phyloP scores from a whole-genome alignment of 257 asterid genomes.

The Capsicum chinense region DNA sequence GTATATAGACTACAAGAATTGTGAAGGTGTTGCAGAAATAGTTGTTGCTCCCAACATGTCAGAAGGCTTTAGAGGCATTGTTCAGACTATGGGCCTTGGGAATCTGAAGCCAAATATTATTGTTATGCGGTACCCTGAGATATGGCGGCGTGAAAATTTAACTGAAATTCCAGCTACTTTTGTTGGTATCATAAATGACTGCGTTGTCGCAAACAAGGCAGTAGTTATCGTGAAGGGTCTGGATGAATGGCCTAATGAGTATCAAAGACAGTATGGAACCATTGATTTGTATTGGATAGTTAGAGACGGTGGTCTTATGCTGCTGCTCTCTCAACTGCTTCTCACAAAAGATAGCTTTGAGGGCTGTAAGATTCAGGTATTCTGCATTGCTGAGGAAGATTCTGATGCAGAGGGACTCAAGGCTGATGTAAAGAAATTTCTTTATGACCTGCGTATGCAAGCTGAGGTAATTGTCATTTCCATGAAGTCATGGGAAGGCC shows the following conservation, averaged over 20 bases:
- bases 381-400: slow-evolving; percentile 97
- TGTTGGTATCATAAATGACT: slow-evolving; percentile 91
- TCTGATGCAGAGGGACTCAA: slow-evolving; percentile 92
- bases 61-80: slow-evolving; percentile 93
- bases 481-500: slow-evolving; percentile 93
- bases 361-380: slow-evolving; percentile 96
- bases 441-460: slow-evolving; percentile 95
- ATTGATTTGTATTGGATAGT: slow-evolving; percentile 99
- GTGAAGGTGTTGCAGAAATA: slow-evolving; percentile 99
- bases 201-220: slow-evolving; percentile 97
- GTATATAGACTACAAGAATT: slow-evolving; percentile 85
- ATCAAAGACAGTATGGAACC: slow-evolving; percentile 92
- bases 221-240: slow-evolving; percentile 97
- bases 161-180: slow-evolving; percentile 90
- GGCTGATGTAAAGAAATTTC: slow-evolving; percentile 88
- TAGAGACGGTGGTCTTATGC: slow-evolving; percentile 98
- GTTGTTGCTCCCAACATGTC: slow-evolving; percentile 96
- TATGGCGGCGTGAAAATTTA: slow-evolving; percentile 93
- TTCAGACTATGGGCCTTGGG: slow-evolving; percentile 98
- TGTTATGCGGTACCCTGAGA: slow-evolving; percentile 97
- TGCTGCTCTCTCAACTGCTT: slow-evolving; percentile 92
- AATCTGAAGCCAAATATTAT: slow-evolving; percentile 95
- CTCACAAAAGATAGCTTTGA: slow-evolving; percentile 92
- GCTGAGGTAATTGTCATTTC: slow-evolving; percentile 96
- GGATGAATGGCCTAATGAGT: slow-evolving; percentile 99